phyloP scores from a whole-genome alignment of 208 protist genomes.

The Crithidia fasciculata region DNA sequence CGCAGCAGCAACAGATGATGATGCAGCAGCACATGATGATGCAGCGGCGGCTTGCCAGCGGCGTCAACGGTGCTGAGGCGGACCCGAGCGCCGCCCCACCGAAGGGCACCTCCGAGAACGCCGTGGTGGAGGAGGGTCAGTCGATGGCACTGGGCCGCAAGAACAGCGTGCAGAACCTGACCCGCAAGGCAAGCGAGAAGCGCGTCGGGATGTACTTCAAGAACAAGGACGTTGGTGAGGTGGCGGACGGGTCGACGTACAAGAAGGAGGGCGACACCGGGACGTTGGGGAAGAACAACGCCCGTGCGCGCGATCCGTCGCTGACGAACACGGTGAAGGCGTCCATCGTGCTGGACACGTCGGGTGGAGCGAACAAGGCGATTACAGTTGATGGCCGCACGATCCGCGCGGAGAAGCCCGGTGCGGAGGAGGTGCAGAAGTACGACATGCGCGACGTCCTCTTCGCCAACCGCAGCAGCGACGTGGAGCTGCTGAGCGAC shows the following conservation, averaged over 20 bases:
- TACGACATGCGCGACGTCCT: slow-evolving; percentile 75
- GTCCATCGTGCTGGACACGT: slow-evolving; percentile 57
- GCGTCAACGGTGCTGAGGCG: neutral
- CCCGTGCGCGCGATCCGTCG: slow-evolving; percentile 40
- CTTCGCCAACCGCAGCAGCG: slow-evolving; percentile 33
- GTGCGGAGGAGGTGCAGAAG: slow-evolving; percentile 64
- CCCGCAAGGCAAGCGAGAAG: slow-evolving; percentile 68
- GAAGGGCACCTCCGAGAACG: slow-evolving; percentile 31
- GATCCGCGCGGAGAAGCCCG: slow-evolving; percentile 49
- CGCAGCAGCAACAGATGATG: slow-evolving; percentile 14
- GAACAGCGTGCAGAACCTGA: slow-evolving; percentile 38
- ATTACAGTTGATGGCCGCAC: slow-evolving; percentile 66
- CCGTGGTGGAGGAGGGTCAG: slow-evolving; percentile 40
- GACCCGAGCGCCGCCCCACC: slow-evolving; percentile 22
- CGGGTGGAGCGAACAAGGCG: slow-evolving; percentile 2
- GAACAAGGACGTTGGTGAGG: slow-evolving; percentile 57
- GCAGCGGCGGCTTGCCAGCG: slow-evolving; percentile 15
- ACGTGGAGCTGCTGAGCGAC: slow-evolving; percentile 52
- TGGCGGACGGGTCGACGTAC: slow-evolving; percentile 50
- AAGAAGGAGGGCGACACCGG: slow-evolving; percentile 72
- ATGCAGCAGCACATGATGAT: slow-evolving; percentile 23
- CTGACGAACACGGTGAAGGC: slow-evolving; percentile 56
- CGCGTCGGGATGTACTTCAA: slow-evolving; percentile 87
- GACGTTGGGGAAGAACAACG: slow-evolving; percentile 40
- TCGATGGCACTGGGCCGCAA: slow-evolving; percentile 46